Percentiles rank a stretch among this genome's conserved stretches.
Conservation (phyloP, 2,329 filamentous ascomycete genomes). For the Magnaporthiopsis poae region DNA sequence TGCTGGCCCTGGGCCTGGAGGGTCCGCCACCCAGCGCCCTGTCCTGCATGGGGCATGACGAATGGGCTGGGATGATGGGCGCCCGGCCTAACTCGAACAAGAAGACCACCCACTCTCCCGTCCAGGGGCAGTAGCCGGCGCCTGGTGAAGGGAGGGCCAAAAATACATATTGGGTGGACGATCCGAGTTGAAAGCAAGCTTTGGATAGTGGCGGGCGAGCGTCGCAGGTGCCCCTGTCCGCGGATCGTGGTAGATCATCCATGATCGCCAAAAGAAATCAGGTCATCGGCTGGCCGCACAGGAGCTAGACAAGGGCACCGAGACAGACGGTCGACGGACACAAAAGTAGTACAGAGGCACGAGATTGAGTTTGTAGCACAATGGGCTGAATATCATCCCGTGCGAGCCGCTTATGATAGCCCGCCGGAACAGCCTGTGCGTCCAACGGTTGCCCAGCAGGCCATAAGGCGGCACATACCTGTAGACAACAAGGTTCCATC, state of each 20-base stretch:
- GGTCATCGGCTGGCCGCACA: background rate
- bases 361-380: too few species aligned
- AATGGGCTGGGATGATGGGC: background rate
- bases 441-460: background rate
- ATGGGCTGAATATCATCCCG: too few species aligned
- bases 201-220: background rate
- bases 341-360: background rate
- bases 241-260: background rate
- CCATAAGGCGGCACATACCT: too few species aligned
- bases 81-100: background rate
- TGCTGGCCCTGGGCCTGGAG: background rate
- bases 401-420: background rate
- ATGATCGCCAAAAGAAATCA: background rate
- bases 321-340: background rate
- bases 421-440: background rate
- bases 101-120: too few species aligned
- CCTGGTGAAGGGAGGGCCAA: background rate
- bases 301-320: too few species aligned
- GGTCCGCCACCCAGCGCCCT: background rate
- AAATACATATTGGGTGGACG: background rate
- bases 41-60: background rate
- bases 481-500: too few species aligned
- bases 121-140: too few species aligned
- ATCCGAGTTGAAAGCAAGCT: background rate
- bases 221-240: background rate